Evolutionary conservation across 345 rosid genomes (phyloP).

Genomic region (Kernera saxatilis): DNA sequence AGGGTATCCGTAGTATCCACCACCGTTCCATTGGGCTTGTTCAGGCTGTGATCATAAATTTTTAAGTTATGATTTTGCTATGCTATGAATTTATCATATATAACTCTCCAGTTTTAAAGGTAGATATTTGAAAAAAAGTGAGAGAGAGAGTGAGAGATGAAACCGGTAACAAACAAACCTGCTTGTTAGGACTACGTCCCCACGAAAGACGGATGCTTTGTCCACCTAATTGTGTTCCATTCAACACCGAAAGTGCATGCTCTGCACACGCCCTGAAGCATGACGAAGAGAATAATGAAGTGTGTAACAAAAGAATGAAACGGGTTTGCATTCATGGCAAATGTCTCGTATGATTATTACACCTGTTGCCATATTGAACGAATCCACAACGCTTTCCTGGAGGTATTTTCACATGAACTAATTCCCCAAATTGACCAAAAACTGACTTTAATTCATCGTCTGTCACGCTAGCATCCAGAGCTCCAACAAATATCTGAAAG

Average conservation of each 20-base stretch:
- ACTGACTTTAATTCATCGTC: conserved; percentile 68
- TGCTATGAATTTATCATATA: background rate
- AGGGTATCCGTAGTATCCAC: conserved; percentile 45
- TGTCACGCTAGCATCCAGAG: conserved; percentile 73
- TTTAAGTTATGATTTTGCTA: background rate
- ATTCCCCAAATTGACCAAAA: conserved; percentile 81
- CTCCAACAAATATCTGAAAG: conserved; percentile 89
- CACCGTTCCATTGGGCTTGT: conserved; percentile 66
- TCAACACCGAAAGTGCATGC: conserved; percentile 62
- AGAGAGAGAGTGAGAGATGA: background rate
- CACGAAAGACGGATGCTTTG: conserved; percentile 89
- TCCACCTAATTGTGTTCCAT: conserved; percentile 83
- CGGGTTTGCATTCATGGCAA: background rate
- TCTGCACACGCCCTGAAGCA: conserved; percentile 64
- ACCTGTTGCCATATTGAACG: conserved; percentile 92
- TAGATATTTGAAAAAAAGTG: background rate
- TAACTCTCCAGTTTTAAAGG: background rate
- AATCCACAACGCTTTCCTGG: conserved; percentile 97
- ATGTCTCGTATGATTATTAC: background rate
- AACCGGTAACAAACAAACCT: conserved; percentile 40
- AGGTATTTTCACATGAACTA: conserved; percentile 92
- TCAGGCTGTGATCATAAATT: conserved; percentile 52
- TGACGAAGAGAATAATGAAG: background rate
- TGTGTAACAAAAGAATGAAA: background rate
- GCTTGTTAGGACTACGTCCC: conserved; percentile 95